Conservation (phyloP, 2,329 filamentous ascomycete species). For the Albophoma yamanashiensis region DNA sequence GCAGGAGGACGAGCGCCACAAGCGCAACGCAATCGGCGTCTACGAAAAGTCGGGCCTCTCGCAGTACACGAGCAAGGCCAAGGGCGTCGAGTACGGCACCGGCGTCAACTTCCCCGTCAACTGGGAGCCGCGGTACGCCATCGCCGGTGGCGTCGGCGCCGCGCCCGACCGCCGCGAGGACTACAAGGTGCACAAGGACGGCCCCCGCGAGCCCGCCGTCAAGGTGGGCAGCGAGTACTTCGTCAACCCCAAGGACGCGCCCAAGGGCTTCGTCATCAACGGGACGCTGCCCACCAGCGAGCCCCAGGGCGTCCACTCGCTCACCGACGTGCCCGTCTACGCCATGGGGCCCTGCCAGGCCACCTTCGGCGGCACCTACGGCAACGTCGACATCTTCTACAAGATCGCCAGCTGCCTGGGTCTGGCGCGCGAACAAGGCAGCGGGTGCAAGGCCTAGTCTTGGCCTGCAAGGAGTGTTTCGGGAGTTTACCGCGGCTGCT, state of each 20-base stretch:
- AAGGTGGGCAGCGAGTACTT: slow-evolving; percentile 47
- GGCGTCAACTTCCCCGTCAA: slow-evolving; percentile 69
- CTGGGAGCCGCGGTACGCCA: slow-evolving; percentile 77
- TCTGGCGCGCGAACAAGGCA: slow-evolving; percentile 23
- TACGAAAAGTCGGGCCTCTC: slow-evolving; percentile 66
- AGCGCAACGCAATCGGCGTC: slow-evolving; percentile 63
- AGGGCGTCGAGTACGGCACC: slow-evolving; percentile 57
- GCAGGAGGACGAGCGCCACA: slow-evolving; percentile 55
- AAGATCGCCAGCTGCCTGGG: slow-evolving; percentile 61
- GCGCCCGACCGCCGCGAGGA: slow-evolving; percentile 68
- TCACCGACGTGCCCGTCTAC: slow-evolving; percentile 72
- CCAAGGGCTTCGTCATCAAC: slow-evolving; percentile 61
- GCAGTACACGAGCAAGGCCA: slow-evolving; percentile 55
- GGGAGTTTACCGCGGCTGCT: background rate
- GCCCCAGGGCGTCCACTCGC: slow-evolving; percentile 60
- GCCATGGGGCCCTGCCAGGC: slow-evolving; percentile 72
- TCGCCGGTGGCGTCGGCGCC: slow-evolving; percentile 62
- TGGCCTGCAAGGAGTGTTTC: slow-evolving; percentile 2
- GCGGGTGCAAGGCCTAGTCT: slow-evolving; percentile 11
- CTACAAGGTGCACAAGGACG: slow-evolving; percentile 58
- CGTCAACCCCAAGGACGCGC: slow-evolving; percentile 56
- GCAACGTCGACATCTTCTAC: slow-evolving; percentile 64
- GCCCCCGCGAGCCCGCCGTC: slow-evolving; percentile 50
- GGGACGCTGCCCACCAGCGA: slow-evolving; percentile 58
- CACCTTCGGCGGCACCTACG: slow-evolving; percentile 60